Evolutionary conservation across 441 rosid species (phyloP).

Genomic region (Arabidopsis lyrata): DNA sequence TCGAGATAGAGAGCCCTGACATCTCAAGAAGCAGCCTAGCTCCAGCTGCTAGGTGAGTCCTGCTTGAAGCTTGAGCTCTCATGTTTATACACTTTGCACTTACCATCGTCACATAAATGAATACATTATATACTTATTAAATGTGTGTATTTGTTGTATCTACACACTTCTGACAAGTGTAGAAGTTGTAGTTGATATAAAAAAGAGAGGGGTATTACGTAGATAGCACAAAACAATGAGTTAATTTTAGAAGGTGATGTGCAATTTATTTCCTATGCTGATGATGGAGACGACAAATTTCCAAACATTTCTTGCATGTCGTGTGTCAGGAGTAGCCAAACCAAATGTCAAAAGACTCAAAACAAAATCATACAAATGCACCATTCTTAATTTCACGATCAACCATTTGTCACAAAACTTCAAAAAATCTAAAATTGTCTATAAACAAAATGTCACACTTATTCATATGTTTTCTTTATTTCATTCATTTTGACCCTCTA

Average conservation of each 20-base stretch:
- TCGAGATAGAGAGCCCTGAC: constrained; percentile 87
- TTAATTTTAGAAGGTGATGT: neutral
- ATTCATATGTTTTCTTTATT: no score
- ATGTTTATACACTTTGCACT: neutral
- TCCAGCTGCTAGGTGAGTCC: constrained; percentile 76
- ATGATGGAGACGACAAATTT: neutral
- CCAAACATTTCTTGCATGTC: neutral
- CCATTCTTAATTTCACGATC: neutral
- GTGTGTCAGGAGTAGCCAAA: neutral
- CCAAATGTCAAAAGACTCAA: neutral
- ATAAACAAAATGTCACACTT: no score
- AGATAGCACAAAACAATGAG: neutral
- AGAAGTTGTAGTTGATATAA: constrained; percentile 7
- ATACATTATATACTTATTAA: constrained; percentile 7
- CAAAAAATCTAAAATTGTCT: neutral
- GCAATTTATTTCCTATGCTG: neutral
- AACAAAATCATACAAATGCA: neutral
- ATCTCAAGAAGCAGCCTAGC: constrained; percentile 67
- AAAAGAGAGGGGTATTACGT: neutral
- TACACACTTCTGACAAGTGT: constrained; percentile 5
- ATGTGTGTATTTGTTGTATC: constrained; percentile 9
- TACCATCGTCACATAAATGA: constrained; percentile 1
- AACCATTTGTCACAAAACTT: constrained; percentile 2
- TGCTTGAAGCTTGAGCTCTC: constrained; percentile 22
- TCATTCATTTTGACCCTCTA: no score